These are phyloP conservation scores for Carex kokanica DNA, from an alignment of 176 grass and related monocot genomes.

Conservation along the genomic window DNA sequence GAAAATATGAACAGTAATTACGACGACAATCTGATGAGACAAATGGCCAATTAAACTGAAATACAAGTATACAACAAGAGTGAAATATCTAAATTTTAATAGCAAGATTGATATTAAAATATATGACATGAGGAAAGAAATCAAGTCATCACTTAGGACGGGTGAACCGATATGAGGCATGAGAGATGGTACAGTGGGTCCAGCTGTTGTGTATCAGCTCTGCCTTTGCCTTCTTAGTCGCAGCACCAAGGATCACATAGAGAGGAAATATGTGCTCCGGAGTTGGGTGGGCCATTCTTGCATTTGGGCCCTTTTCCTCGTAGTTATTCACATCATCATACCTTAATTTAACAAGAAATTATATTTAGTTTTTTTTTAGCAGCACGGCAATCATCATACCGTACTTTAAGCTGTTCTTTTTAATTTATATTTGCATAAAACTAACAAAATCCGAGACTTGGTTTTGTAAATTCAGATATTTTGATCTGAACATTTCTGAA, in stretches of 20 bases:
- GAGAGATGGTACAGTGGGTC: conserved; percentile 47
- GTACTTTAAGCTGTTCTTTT: neutral
- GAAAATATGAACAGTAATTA: conserved; percentile 1
- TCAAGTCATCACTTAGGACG: conserved; percentile 24
- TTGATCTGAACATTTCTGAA: neutral
- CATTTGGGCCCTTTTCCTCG: conserved; percentile 56
- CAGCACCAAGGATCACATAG: no score
- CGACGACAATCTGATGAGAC: neutral
- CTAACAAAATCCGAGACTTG: neutral
- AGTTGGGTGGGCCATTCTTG: conserved; percentile 25
- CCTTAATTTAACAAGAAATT: conserved; percentile 17
- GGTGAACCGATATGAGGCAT: conserved; percentile 61
- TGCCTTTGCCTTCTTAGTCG: conserved; percentile 20
- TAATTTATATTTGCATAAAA: neutral
- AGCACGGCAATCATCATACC: neutral
- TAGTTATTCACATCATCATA: conserved; percentile 63
- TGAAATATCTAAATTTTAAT: neutral
- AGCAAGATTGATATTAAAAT: neutral
- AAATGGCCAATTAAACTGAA: neutral
- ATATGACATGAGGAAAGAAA: neutral
- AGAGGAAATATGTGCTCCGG: no score
- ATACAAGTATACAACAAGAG: neutral
- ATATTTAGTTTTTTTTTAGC: neutral
- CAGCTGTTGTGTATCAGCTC: conserved; percentile 74
- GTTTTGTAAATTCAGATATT: neutral